Percentiles rank a stretch among this genome's conserved stretches.
These are phyloP conservation scores for Candida mesenterica DNA, from an alignment of 1,139 yeast genomes.

Conservation along the genomic window DNA sequence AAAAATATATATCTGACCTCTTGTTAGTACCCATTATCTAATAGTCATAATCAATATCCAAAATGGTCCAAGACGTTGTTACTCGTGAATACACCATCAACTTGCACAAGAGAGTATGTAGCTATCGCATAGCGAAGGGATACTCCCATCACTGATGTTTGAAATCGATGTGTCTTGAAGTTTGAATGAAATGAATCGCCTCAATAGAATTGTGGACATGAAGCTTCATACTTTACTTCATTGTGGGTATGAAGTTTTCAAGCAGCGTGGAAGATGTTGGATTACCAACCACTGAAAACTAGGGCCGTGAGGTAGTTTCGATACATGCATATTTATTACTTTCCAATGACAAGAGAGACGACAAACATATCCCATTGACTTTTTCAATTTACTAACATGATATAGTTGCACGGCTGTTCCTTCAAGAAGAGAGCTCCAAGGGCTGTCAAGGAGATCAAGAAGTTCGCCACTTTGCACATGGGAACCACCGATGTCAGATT, in stretches of 20 bases:
- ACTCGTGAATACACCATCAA: conserved; percentile 99
- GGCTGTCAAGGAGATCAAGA: conserved; percentile 99
- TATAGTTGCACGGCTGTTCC: conserved; percentile 91
- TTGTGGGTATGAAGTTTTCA: too few relatives aligned
- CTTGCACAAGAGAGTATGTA: conserved; percentile 98
- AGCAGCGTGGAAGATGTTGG: too few relatives aligned
- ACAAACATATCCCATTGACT: not conserved
- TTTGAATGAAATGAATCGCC: too few relatives aligned
- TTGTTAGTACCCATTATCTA: conserved; percentile 10
- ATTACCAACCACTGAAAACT: too few relatives aligned
- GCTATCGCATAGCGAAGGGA: not conserved
- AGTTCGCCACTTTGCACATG: conserved; percentile 98
- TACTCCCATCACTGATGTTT: not conserved
- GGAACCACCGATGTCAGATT: conserved; percentile 99
- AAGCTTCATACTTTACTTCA: too few relatives aligned
- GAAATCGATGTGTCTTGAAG: not conserved
- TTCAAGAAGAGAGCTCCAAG: conserved; percentile 99
- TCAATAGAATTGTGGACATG: too few relatives aligned
- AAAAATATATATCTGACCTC: conserved; percentile 7
- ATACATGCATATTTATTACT: too few relatives aligned
- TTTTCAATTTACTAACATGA: conserved; percentile 34
- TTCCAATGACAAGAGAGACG: too few relatives aligned
- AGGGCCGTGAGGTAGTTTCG: too few relatives aligned
- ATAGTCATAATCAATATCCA: conserved; percentile 24
- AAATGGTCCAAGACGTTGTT: conserved; percentile 99